A percentile compares a stretch with the other conserved stretches of the same genome.
These are phyloP conservation scores for Avena insularis DNA, from an alignment of 176 grass and related monocot genomes.

Conservation along the genomic window DNA sequence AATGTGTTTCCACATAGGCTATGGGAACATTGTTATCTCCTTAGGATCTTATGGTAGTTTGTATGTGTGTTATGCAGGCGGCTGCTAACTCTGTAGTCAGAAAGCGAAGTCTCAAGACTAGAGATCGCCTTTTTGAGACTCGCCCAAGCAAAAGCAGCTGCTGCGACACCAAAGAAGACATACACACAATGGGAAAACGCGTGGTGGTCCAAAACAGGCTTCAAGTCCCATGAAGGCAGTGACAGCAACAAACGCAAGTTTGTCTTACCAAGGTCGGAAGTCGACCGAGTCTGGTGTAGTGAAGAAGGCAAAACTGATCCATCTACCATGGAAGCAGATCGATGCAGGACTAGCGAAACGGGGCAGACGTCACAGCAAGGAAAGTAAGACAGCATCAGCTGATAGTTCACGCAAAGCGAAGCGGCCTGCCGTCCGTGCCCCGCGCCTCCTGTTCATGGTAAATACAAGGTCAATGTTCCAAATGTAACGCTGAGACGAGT, in stretches of 20 bases:
- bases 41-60: slow-evolving; percentile 9
- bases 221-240: slow-evolving; percentile 32
- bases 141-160: slow-evolving; percentile 58
- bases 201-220: not conserved
- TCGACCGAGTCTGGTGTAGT: slow-evolving; percentile 71
- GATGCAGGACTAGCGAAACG: slow-evolving; percentile 19
- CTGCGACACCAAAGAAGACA: slow-evolving; percentile 34
- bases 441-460: no score
- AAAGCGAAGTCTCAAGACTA: slow-evolving; percentile 62
- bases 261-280: slow-evolving; percentile 77
- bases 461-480: no score
- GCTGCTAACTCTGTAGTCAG: slow-evolving; percentile 66
- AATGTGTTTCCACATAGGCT: not conserved
- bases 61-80: slow-evolving; percentile 51
- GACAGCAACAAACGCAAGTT: slow-evolving; percentile 41
- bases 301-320: slow-evolving; percentile 55
- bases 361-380: not conserved
- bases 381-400: no score
- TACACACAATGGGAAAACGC: slow-evolving; percentile 28
- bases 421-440: no score
- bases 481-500: no score
- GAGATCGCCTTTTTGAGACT: slow-evolving; percentile 69
- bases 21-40: not conserved
- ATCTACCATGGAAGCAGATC: slow-evolving; percentile 40
- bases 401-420: no score